phyloP scores from a whole-genome alignment of 257 asterid genomes.

The Capsicum chinense region DNA sequence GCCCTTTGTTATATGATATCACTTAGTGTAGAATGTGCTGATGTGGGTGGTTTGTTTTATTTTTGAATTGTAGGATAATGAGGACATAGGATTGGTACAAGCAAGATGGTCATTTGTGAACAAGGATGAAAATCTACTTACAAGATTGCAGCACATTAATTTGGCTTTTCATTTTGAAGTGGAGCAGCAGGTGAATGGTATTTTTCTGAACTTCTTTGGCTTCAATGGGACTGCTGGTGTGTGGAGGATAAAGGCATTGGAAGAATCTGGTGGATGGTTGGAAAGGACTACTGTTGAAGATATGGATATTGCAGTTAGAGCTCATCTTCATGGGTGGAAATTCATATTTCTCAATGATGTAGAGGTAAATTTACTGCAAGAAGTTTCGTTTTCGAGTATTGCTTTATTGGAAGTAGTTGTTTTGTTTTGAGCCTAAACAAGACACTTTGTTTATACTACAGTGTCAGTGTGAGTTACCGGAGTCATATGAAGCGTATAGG shows the following conservation, averaged over 20 bases:
- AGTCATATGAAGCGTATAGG: slow-evolving; percentile 91
- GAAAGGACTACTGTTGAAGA: slow-evolving; percentile 97
- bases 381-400: neutral
- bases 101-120: slow-evolving; percentile 98
- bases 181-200: slow-evolving; percentile 96
- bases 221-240: slow-evolving; percentile 98
- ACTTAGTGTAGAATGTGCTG: slow-evolving; percentile 1
- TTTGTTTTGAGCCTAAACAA: slow-evolving; percentile 16
- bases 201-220: slow-evolving; percentile 85
- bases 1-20: neutral
- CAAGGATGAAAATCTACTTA: slow-evolving; percentile 88
- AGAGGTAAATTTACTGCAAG: slow-evolving; percentile 54
- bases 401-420: neutral
- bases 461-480: slow-evolving; percentile 97
- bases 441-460: slow-evolving; percentile 34
- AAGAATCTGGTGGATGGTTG: slow-evolving; percentile 97
- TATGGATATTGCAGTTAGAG: slow-evolving; percentile 98
- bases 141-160: slow-evolving; percentile 84
- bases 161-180: slow-evolving; percentile 96
- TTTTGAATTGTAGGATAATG: slow-evolving; percentile 71
- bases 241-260: slow-evolving; percentile 95
- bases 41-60: slow-evolving; percentile 6
- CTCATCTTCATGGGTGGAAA: slow-evolving; percentile 99
- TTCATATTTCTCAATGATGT: slow-evolving; percentile 89
- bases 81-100: slow-evolving; percentile 90